Base-by-base conservation (phyloP, 768 basidiomycete genomes). In the Boletellus emodensis region DNA sequence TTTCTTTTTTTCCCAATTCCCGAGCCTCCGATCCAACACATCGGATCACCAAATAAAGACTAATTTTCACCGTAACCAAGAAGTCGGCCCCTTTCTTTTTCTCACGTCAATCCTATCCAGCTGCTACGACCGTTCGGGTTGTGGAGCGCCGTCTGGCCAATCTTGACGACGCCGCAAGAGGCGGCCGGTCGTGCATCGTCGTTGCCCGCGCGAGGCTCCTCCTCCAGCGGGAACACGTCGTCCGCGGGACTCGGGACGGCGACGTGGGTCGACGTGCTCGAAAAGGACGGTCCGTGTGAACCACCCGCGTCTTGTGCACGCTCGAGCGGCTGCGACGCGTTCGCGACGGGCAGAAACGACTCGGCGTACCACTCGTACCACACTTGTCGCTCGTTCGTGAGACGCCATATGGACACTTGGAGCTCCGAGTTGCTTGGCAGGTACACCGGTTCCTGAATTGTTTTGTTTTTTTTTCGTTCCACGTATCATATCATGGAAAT, bases 331-430 rank as follows among this genome's bases (percentile, higher is more conserved):
- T 40, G 48, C 60, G 68, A 48, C 33, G 64, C 61, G 36, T 67
- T 67, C 32, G 79, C 74, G 15, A 85, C 73, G 5, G 88, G 81
- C 46, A 98, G 73, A 72, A 90, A 98, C 15, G 92, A 85, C 62
- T 97, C 94, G 0, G 93, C 94, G 62, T 88, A 85, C 96, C 96
- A 99, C 70, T 98, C 96, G 69, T 98, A 98, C 96, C 96, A 99
- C 13, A 99, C 90, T 58, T 88, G 86, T 15, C 83, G 82, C 49
- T 85, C 80, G 67, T 89, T 90, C 2, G 93, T 95, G 55, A 96
- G 71, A 22, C 96, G 84, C 94, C 96, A 99, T 24, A 99, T 81
- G 20, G 88, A 88, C 4, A 97, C 90, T 52, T 91, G 87, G 12
- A 99, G 73, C 62, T 99, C 96, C 15, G 90, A 87, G 62, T 91